phyloP scores from a whole-genome alignment of 2,329 filamentous ascomycete species.

The Colletotrichum navitas region DNA sequence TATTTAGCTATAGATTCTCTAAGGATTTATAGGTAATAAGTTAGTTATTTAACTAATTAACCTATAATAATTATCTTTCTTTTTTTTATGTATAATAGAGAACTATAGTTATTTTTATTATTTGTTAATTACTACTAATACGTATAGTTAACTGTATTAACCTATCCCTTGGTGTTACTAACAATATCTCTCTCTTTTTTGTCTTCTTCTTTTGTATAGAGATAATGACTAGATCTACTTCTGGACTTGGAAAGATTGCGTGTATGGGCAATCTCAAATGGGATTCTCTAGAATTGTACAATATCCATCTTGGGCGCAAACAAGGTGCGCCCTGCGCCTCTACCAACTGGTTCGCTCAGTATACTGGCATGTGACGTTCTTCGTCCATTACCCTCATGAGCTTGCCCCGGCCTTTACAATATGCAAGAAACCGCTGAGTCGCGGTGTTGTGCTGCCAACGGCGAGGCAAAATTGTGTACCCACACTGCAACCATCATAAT shows the following conservation, averaged over 20 bases:
- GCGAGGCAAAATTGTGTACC: background rate
- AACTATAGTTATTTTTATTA: too few species aligned
- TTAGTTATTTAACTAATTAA: too few species aligned
- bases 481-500: constrained; percentile 1
- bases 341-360: background rate
- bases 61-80: too few species aligned
- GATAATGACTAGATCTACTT: background rate
- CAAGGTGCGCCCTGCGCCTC: background rate
- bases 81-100: too few species aligned
- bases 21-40: too few species aligned
- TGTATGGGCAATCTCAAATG: background rate
- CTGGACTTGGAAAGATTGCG: background rate
- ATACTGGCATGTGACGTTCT: background rate
- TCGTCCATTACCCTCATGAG: background rate
- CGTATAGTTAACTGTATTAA: too few species aligned
- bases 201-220: background rate
- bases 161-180: too few species aligned
- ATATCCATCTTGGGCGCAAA: too few species aligned
- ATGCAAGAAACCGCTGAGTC: background rate
- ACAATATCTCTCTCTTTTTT: too few species aligned
- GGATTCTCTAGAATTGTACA: background rate
- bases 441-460: background rate
- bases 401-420: background rate
- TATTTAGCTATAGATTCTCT: too few species aligned
- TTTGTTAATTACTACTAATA: too few species aligned